These are phyloP conservation scores for Sporothrix variecibatus DNA, from an alignment of 2,329 filamentous ascomycete genomes.

Conservation along the genomic window DNA sequence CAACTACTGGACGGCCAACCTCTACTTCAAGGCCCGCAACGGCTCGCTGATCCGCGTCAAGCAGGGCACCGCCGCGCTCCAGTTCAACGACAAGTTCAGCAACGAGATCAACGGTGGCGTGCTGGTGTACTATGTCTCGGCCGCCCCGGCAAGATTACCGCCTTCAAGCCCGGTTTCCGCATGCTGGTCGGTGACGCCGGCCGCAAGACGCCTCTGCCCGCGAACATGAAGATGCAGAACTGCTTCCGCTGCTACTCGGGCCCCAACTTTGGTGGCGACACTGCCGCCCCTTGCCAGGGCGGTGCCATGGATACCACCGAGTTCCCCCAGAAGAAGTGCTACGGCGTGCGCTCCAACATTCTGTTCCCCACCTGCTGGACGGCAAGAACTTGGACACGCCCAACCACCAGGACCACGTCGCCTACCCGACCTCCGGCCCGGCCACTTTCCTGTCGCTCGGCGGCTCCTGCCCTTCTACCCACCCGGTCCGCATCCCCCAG, in stretches of 20 bases:
- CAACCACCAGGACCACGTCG: conserved; percentile 50
- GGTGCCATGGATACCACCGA: conserved; percentile 43
- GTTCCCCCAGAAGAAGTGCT: conserved; percentile 44
- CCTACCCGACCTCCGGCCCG: conserved; percentile 46
- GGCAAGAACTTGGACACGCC: conserved; percentile 50
- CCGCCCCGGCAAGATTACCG: conserved; percentile 46
- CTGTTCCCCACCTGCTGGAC: conserved; percentile 55
- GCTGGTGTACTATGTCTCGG: conserved; percentile 50
- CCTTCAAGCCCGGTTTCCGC: conserved; percentile 52
- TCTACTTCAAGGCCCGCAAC: conserved; percentile 38
- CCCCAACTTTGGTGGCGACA: conserved; percentile 49
- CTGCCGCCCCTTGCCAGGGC: conserved; percentile 47
- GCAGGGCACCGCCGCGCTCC: conserved; percentile 55
- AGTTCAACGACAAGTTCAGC: conserved; percentile 46
- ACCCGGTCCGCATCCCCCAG: conserved; percentile 48
- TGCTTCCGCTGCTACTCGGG: conserved; percentile 51
- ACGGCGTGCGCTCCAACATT: conserved; percentile 49
- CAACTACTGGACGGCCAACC: conserved; percentile 31
- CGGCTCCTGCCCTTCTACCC: conserved; percentile 42
- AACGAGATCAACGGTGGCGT: conserved; percentile 47
- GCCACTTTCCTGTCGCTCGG: conserved; percentile 48
- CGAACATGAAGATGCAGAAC: conserved; percentile 41
- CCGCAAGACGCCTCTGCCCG: conserved; percentile 38
- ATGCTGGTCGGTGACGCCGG: conserved; percentile 50
- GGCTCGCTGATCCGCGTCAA: conserved; percentile 42